A percentile compares a stretch with the other conserved stretches of the same genome.
phyloP scores from a whole-genome alignment of 2,329 filamentous ascomycete genomes.

The Trichoderma sp. region DNA sequence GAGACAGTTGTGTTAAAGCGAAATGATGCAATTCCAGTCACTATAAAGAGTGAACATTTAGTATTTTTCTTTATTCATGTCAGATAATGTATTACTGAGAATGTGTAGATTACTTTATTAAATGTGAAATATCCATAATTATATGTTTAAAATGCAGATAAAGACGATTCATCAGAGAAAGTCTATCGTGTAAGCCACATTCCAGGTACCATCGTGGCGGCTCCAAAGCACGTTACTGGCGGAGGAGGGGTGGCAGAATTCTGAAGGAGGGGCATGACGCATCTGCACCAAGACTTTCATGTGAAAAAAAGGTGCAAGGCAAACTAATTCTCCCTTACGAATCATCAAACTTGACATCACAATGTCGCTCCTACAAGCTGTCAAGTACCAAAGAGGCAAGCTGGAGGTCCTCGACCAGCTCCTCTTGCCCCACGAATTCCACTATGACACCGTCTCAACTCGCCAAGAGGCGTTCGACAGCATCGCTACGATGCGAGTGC shows the following conservation, averaged over 20 bases:
- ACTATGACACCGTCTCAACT: conserved; percentile 72
- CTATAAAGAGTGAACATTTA: neutral
- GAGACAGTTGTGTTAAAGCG: neutral
- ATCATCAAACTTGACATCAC: neutral
- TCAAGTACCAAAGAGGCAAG: conserved; percentile 71
- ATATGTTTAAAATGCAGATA: neutral
- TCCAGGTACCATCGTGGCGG: conserved; percentile 2
- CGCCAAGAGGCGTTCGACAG: conserved; percentile 78
- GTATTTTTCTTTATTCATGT: neutral
- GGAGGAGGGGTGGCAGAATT: conserved; percentile 36
- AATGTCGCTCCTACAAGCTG: conserved; percentile 70
- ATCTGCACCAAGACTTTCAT: conserved; percentile 2
- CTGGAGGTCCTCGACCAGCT: conserved; percentile 82
- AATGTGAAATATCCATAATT: neutral
- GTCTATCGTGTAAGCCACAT: neutral
- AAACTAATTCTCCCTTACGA: neutral
- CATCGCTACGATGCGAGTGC: conserved; percentile 76
- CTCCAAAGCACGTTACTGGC: neutral
- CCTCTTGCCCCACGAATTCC: conserved; percentile 75
- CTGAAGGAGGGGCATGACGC: conserved; percentile 28
- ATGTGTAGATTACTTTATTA: neutral
- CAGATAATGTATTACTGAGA: neutral
- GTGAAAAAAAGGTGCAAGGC: neutral
- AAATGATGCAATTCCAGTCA: neutral
- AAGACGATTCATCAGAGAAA: neutral